Conservation (phyloP, 2,329 filamentous ascomycete genomes). For the Venturia aucupariae region DNA sequence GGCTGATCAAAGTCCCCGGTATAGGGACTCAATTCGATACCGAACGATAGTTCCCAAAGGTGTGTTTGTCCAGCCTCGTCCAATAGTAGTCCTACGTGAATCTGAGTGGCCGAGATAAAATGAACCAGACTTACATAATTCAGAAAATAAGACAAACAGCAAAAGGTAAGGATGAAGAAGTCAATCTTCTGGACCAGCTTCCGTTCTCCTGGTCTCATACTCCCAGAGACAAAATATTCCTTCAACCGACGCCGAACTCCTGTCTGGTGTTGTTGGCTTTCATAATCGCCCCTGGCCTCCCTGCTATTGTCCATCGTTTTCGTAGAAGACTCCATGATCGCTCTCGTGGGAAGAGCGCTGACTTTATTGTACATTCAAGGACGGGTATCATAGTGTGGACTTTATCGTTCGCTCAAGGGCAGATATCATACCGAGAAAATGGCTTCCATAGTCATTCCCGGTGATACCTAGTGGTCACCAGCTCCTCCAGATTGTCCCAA, state of each 20-base stretch:
- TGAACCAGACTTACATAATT: slow-evolving; percentile 21
- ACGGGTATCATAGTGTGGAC: neutral
- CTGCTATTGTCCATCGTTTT: neutral
- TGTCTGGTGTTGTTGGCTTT: neutral
- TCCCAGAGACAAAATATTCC: slow-evolving; percentile 1
- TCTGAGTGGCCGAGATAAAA: no score
- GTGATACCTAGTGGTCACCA: neutral
- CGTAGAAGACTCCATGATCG: neutral
- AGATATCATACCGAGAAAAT: no score
- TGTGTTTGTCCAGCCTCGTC: no score
- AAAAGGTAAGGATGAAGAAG: slow-evolving; percentile 56
- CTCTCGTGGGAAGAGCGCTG: neutral
- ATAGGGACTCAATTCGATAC: no score
- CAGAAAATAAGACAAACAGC: slow-evolving; percentile 41
- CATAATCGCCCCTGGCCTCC: neutral
- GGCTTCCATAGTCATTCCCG: no score
- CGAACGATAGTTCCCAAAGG: no score
- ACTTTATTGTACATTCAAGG: neutral
- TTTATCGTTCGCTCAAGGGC: no score
- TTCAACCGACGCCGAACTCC: neutral
- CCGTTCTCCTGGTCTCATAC: slow-evolving; percentile 27
- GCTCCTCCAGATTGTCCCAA: neutral
- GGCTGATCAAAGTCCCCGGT: no score
- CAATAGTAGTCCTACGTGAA: no score
- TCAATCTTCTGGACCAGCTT: slow-evolving; percentile 50